These are phyloP conservation scores for Bidens hawaiensis DNA, from an alignment of 140 eudicot genomes.

Conservation along the genomic window DNA sequence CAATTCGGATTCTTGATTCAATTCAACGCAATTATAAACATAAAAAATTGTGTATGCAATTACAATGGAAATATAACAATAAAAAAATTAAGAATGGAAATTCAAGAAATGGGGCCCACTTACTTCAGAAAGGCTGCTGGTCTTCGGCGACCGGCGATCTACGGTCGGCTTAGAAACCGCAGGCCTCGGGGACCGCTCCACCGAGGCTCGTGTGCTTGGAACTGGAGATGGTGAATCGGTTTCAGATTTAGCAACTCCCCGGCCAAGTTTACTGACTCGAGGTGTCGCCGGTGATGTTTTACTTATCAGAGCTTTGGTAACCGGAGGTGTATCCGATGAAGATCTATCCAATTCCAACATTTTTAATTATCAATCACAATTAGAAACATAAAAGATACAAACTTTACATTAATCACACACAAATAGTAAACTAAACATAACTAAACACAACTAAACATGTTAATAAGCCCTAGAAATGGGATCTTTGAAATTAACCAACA, in stretches of 20 bases:
- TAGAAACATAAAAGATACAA: not conserved
- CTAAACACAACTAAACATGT: too few relatives aligned
- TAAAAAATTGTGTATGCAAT: not conserved
- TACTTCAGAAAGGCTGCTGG: constrained; percentile 61
- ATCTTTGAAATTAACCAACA: too few relatives aligned
- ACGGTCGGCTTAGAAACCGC: constrained; percentile 59
- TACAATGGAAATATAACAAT: not conserved
- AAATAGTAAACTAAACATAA: too few relatives aligned
- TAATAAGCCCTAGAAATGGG: too few relatives aligned
- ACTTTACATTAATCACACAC: not conserved
- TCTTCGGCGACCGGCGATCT: constrained; percentile 61
- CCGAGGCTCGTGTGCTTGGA: constrained; percentile 46
- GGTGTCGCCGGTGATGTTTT: constrained; percentile 66
- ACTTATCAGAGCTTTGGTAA: constrained; percentile 29
- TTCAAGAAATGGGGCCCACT: constrained; percentile 22
- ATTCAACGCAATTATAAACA: not conserved
- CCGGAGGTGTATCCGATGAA: constrained; percentile 51
- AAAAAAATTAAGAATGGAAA: not conserved
- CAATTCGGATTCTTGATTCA: not conserved
- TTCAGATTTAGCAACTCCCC: constrained; percentile 55
- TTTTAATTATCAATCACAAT: constrained; percentile 15
- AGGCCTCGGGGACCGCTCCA: constrained; percentile 66
- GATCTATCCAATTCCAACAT: constrained; percentile 48
- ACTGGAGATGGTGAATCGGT: constrained; percentile 66
- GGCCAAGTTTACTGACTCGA: constrained; percentile 45